Conservation (phyloP, 352 stramenopile genomes). For the Pythium apleroticum region DNA sequence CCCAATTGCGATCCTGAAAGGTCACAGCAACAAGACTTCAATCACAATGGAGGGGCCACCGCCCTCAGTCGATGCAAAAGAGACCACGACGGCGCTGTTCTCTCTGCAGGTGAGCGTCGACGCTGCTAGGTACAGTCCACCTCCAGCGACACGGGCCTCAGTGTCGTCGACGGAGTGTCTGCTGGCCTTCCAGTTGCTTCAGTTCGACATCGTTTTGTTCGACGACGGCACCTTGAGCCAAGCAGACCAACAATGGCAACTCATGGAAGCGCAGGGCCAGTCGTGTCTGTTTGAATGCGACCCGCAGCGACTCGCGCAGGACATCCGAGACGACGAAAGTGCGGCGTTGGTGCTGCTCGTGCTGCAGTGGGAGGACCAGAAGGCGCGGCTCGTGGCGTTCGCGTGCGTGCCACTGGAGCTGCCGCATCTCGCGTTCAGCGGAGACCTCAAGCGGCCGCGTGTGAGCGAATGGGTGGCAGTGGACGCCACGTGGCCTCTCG, state of each 20-base stretch:
- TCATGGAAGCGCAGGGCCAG: background rate
- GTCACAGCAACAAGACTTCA: background rate
- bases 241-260: background rate
- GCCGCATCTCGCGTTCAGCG: constrained; percentile 10
- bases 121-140: background rate
- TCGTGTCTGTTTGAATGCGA: constrained; percentile 26
- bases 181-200: constrained; percentile 26
- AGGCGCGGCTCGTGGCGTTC: constrained; percentile 21
- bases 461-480: constrained; percentile 26
- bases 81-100: constrained; percentile 12
- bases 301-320: constrained; percentile 5
- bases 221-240: constrained; percentile 5
- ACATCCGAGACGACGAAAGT: constrained; percentile 6
- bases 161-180: background rate
- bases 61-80: background rate
- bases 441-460: background rate
- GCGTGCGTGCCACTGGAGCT: constrained; percentile 18
- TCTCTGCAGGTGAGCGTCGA: constrained; percentile 20
- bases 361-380: constrained; percentile 20
- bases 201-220: constrained; percentile 24
- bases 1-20: background rate
- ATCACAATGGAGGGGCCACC: background rate
- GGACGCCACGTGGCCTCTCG: constrained; percentile 15
- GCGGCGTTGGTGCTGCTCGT: constrained; percentile 21
- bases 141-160: background rate